Percentiles rank a stretch among this genome's conserved stretches.
phyloP scores from a whole-genome alignment of 208 protist genomes.

The Acanthamoeba triangularis region DNA sequence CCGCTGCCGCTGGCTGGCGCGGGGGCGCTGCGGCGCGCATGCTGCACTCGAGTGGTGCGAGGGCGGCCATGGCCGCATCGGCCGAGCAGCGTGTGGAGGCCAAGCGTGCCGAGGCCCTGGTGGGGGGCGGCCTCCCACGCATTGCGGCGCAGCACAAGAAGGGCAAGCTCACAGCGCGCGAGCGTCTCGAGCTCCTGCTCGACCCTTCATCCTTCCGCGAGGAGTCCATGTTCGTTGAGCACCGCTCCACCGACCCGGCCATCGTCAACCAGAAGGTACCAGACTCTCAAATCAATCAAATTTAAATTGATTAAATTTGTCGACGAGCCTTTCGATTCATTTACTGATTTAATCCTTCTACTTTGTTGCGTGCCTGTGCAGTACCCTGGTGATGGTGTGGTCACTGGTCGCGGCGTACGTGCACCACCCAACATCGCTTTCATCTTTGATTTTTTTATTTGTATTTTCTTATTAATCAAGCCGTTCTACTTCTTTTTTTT shows the following conservation, averaged over 20 bases:
- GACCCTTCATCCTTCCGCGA: slow-evolving; percentile 96
- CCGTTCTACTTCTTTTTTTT: background rate
- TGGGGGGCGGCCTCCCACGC: slow-evolving; percentile 86
- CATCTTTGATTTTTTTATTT: background rate
- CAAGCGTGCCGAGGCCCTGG: slow-evolving; percentile 40
- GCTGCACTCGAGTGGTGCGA: background rate
- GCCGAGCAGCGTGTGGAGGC: background rate
- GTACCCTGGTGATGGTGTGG: slow-evolving; percentile 95
- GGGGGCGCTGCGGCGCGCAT: background rate
- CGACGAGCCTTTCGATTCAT: background rate
- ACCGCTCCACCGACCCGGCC: slow-evolving; percentile 96
- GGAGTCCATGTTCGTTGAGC: slow-evolving; percentile 95
- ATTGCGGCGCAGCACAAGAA: slow-evolving; percentile 93
- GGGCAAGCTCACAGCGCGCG: slow-evolving; percentile 96
- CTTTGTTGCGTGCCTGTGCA: background rate
- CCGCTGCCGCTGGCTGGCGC: background rate
- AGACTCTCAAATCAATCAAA: background rate
- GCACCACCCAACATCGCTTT: background rate
- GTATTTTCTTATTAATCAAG: background rate
- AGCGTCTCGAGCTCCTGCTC: slow-evolving; percentile 96
- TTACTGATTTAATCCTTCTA: no score
- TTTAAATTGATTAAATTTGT: background rate
- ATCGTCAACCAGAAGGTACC: slow-evolving; percentile 92
- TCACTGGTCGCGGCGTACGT: slow-evolving; percentile 93
- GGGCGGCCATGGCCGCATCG: background rate